Evolutionary conservation across 2,329 filamentous ascomycete genomes (phyloP), one percentile per base, ranked within the genome.

Genomic region (Botrytis deweyae): DNA sequence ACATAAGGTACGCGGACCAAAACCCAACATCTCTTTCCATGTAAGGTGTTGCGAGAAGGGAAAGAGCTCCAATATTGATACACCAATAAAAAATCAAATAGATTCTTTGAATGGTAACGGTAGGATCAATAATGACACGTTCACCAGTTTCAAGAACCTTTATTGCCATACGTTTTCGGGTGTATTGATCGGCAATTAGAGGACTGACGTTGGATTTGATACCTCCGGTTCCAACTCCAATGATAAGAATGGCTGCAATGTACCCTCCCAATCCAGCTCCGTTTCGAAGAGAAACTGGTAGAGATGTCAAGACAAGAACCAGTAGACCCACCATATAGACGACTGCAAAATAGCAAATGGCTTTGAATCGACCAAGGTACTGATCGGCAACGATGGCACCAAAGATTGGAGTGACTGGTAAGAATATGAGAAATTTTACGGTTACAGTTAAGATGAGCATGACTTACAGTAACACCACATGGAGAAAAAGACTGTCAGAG

Each of bases 141-240:
- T 90, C 86, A 33, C 89, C 89, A 3, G 82, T 83, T 76, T 88
- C 86, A 14, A 87, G 81, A 2, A 82, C 83, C 76, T 84, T 84
- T 52, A 84, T 82, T 63, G 85, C 85, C 44, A 83, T 80, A 25
- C 81, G 82, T 76, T 84, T 83, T 74, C 84, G 76, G 33, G 78
- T 76, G 75, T 85, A 84, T 78, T 91, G 88, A 76, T 91, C 89
- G 12, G 88, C 88, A 72, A 91, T 87, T 38, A 91, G 82, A 12
- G 89, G 88, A 0, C 88, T 86, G 58, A 92, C 90, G 76, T 92
- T 93, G 29, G 89, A 87, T 93, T 72, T 93, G 85, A 93, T 85
- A 9, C 84, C 84, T 72, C 84, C 85, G 22, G 83, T 84, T 73
- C 84, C 84, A 70, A 85, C 80, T 18, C 84, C 84, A 38, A 86